Evolutionary conservation across 495 filamentous ascomycete genomes (phyloP), one percentile per base, ranked within the genome.

Genomic region (Letharia lupina): DNA sequence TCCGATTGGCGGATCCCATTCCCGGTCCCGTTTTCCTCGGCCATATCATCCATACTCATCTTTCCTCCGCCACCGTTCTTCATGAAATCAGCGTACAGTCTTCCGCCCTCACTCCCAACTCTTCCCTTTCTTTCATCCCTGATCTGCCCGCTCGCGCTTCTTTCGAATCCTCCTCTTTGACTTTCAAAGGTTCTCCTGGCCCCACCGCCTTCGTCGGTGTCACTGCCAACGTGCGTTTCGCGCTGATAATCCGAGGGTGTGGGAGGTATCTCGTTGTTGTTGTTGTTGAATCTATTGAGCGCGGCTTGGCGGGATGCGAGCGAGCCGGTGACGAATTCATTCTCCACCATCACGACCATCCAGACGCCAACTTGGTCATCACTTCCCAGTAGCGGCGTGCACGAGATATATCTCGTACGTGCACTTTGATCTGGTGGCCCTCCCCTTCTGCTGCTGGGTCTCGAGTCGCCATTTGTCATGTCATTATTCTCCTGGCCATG

Each of bases 321-420:
- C 7, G 61, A 61, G 52, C 68, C 68, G 10, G 68, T 69, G 10
- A 70, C 70, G 39, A 37, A n/a, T 57, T 81, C 79, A 40, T 75
- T 74, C 63, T 87, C 84, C 1, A 87, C 80, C 69, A 88, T 78
- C 1, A 87, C 80, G 23, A 88, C 77, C 83, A 89, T 85, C 84
- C 84, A 87, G 0, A 86, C 84, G 60, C 86, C 86, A 12, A 87
- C 78, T 13, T 79, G 75, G 20, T 83, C 81, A 66, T 87, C 81
- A 41, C 73, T 77, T 1, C 85, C 84, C 18, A 84, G 60, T 16
- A 88, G 73, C 15, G 86, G 85, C 42, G 84, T 87, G 72, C 83
- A 85, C 68, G 87, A 85, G 50, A 88, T 82, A 79, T 85, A 89
- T 47, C 83, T 73, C 16, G 78, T 74, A 35, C 82, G 77, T 1